Conservation (phyloP, 2,329 filamentous ascomycete species). For the Hymenoscyphus scutula region DNA sequence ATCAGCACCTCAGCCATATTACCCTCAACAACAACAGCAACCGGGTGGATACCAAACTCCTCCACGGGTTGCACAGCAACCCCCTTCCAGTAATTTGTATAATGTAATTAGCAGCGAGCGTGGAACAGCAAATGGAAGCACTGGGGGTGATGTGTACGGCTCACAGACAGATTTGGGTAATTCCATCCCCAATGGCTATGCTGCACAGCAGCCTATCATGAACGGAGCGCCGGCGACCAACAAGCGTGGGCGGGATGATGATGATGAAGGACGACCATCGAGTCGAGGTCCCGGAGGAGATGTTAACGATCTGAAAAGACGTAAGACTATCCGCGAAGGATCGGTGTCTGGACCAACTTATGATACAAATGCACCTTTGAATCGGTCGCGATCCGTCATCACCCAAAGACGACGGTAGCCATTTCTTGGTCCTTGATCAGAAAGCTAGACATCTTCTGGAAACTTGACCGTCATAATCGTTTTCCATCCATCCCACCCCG, state of each 20-base stretch:
- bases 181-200: slow-evolving; percentile 61
- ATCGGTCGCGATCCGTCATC: slow-evolving; percentile 47
- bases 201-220: slow-evolving; percentile 59
- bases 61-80: slow-evolving; percentile 58
- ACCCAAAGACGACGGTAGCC: slow-evolving; percentile 38
- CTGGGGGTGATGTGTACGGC: slow-evolving; percentile 68
- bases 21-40: slow-evolving; percentile 59
- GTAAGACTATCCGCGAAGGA: slow-evolving; percentile 71
- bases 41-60: slow-evolving; percentile 69
- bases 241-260: slow-evolving; percentile 46
- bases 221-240: slow-evolving; percentile 55
- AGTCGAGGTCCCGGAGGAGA: slow-evolving; percentile 53
- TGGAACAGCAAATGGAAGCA: slow-evolving; percentile 61
- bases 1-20: slow-evolving; percentile 69
- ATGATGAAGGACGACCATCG: slow-evolving; percentile 55
- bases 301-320: slow-evolving; percentile 68
- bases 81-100: slow-evolving; percentile 78
- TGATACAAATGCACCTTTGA: slow-evolving; percentile 42
- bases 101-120: slow-evolving; percentile 84
- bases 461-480: slow-evolving; percentile 16
- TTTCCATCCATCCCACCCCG: slow-evolving; percentile 19
- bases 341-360: slow-evolving; percentile 51
- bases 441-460: slow-evolving; percentile 29
- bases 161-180: slow-evolving; percentile 58
- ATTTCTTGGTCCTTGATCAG: slow-evolving; percentile 14